Evolutionary conservation across 1,284 basidiomycete genomes (phyloP), one percentile per base, ranked within the genome.

Genomic region (Apiotrichum akiyoshidainum): DNA sequence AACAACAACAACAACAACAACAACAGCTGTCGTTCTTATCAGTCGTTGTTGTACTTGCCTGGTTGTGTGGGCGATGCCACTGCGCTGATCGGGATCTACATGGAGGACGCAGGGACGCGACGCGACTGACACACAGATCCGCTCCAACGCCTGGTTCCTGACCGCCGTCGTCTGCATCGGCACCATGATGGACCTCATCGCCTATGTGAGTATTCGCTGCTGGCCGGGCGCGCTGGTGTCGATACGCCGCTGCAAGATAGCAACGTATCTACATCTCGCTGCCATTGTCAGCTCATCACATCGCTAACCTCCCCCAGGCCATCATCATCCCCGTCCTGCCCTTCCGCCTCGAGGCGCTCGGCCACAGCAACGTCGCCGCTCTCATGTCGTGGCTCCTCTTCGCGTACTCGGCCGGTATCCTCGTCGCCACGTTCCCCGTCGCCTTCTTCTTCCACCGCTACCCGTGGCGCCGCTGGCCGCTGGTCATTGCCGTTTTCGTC

Each of bases 381-480:
- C 63, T 70, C 48, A 72, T 68, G 21, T 70, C 74, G 0, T 75
- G 69, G 69, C 65, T 75, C 6, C 59, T 75, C 1, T 67, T 77
- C 37, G 68, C 72, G 17, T 77, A 77, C 60, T 68, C 66, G 1
- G 61, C 60, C 9, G 73, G 72, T 26, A 68, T 75, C 61, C 68
- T 73, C 53, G 22, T 73, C 37, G 86, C 83, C 33, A 90, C 88
- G 0, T 82, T 88, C 31, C 85, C 87, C 0, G 83, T 87, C 48
- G 87, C 88, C 0, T 81, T 83, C 65, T 78, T 85, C 44, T 86
- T 89, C 9, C 88, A 90, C 70, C 80, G 74, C 42, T 66, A 74
- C 59, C 73, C 72, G 0, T 81, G 80, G 31, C 79, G 89, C 49
- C 81, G 83, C 51, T 72, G 72, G 1, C 87, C 87, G 2, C 79